Base-by-base conservation (phyloP, 345 rosid genomes). In the Syzygium oleosum region DNA sequence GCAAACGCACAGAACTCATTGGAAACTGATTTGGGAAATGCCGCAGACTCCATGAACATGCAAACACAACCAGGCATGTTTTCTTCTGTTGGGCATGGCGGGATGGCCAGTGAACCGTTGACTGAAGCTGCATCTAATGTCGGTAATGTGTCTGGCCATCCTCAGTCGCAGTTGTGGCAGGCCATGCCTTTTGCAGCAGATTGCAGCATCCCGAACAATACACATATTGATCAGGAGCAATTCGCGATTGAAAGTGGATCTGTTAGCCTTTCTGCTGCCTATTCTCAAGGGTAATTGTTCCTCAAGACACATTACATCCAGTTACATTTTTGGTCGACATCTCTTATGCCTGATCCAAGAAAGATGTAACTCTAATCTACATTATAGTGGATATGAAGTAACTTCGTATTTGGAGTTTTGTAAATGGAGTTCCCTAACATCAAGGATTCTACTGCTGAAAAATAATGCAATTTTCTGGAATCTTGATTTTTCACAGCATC, bases 281-380 rank as follows among this genome's bases (percentile, higher is more conserved):
- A 91, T 89, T 94, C 97, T 91, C 94, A 94, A 92, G 94, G 96
- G 99, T 96, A 91, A 90, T 73, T 73, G 49, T 41, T 38, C 83
- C 49, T 38, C 38, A 27, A 38, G 41, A 73, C 80, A 22, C 80
- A 73, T 73, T 73, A 19, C 23, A 73, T 34, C 49, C 83, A 73
- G 83, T 73, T 73, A 73, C 22, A 73, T 73, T 9, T 73, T 38
- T 73, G 83, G 25, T 73, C 12, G 27, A 73, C 21, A 12, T 73
- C 43, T 73, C 83, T 73, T 73, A 73, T 73, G 83, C 83, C 83
- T 73, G 12, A 22, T 73, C 83, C 49, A 38, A 73, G 27, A 73
- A 19, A 38, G 83, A 73, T 73, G 6, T 73, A 38, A 19, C 83
- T 19, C 49, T 38, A 73, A 73, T 73, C 83, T 73, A 19, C 83